These are phyloP conservation scores for Akanthomyces muscarius DNA, from an alignment of 2,329 filamentous ascomycete genomes.

Conservation along the genomic window DNA sequence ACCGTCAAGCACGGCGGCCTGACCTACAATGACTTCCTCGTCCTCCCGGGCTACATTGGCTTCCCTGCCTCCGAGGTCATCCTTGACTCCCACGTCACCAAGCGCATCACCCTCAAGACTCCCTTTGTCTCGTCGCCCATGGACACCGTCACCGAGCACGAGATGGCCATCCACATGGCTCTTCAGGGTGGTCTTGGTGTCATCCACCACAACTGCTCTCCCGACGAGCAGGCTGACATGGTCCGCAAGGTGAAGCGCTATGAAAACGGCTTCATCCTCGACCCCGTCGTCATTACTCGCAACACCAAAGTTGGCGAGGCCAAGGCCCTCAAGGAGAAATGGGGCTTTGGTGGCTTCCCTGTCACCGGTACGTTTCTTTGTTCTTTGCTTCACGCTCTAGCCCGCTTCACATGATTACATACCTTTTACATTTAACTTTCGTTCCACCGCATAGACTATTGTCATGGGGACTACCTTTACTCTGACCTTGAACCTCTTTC, in stretches of 20 bases:
- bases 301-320: conserved; percentile 87
- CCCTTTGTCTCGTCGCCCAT: conserved; percentile 97
- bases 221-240: conserved; percentile 97
- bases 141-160: conserved; percentile 99
- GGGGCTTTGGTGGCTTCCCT: conserved; percentile 97
- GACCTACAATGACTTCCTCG: conserved; percentile 98
- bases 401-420: conserved; percentile 66
- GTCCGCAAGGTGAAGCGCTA: conserved; percentile 98
- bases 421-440: conserved; percentile 93
- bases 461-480: conserved; percentile 69
- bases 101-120: conserved; percentile 92
- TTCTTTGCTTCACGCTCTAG: conserved; percentile 13
- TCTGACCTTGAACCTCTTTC: conserved; percentile 27
- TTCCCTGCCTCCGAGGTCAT: conserved; percentile 87
- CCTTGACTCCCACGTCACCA: conserved; percentile 89
- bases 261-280: conserved; percentile 98
- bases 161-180: conserved; percentile 98
- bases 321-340: conserved; percentile 90
- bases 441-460: conserved; percentile 96
- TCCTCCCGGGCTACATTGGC: conserved; percentile 96
- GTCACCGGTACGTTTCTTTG: conserved; percentile 76
- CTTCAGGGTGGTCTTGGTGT: conserved; percentile 85
- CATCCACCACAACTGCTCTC: conserved; percentile 99
- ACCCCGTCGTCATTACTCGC: conserved; percentile 87
- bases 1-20: conserved; percentile 88